Base-by-base conservation (phyloP, 306 rosid species). In the Senna siamea region DNA sequence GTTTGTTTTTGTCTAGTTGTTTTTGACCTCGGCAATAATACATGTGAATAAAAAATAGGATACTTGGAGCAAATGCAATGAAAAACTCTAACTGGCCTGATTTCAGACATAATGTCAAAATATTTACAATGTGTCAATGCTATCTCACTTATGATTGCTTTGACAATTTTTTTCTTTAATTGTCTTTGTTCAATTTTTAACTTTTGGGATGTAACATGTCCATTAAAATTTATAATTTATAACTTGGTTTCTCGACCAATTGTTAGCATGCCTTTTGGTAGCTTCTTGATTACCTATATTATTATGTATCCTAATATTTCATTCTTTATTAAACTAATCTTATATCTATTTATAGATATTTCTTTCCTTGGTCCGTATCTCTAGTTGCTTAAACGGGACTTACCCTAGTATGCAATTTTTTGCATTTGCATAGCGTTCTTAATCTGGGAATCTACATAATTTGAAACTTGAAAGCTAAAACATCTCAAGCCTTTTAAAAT, bases 1-100 rank as follows among this genome's bases (percentile, higher is more conserved):
- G 47, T 68, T 1, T 76, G 32, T 55, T 37, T 53, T 46, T 22
- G 44, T 23, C 60, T 66, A 9, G 32, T 4, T 19, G 74, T n/a
- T 8, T 51, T 13, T 5, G 41, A 70, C 22, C 26, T 4, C 53
- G 55, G 32, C 55, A 44, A 63, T 7, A 41, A 26, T 46, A n/a
- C n/a, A n/a, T 69, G n/a, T 44, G 30, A 54, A 61, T 61, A 14
- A 54, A 70, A 48, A 38, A 2, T 35, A 18, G 38, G 34, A 52
- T 77, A 20, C 7, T 9, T 30, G 1, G 47, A 17, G 62, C 70
- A 43, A 69, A 53, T 67, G 59, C 14, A 18, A 12, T 20, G 26
- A 7, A 8, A 12, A n/a, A n/a, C n/a, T n/a, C n/a, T n/a, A n/a
- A n/a, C n/a, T n/a, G n/a, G n/a, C n/a, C n/a, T n/a, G n/a, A n/a